Evolutionary conservation across 1,284 basidiomycete species (phyloP), one percentile per base, ranked within the genome.

Genomic region (Puccinia sorghi): DNA sequence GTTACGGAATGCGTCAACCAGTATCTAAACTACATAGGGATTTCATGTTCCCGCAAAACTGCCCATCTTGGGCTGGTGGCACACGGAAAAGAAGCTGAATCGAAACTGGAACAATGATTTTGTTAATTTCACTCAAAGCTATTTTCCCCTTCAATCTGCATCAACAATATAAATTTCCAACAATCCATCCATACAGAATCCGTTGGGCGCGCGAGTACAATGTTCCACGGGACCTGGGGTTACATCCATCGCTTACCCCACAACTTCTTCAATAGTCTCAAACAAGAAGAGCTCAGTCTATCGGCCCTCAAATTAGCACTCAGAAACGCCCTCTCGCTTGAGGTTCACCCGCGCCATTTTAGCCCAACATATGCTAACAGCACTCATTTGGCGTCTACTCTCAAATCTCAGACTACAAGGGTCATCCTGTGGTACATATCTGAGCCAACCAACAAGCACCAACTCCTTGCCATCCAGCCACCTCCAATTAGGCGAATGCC

Each of bases 161-260:
- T 74, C 4, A 43, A 74, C 43, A 74, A 74, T 22, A 52, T 74
- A 25, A 59, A 63, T 37, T 39, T 74, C 22, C 72, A 63, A 48
- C 54, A 74, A 37, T 63, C 46, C 32, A 64, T 63, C 61, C 72
- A 74, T 37, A 50, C 56, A 20, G 46, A 59, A 20, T 50, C 46
- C 8, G 39, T 74, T 20, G 57, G 48, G 27, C 17, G 27, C 13
- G 8, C 11, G 12, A 59, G 46, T 9, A 59, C 27, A 37, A 63
- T 74, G 59, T 74, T 74, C 37, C 72, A 74, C 32, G 57, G 57
- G 3, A 74, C 72, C 8, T 74, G 41, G 54, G 57, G 72, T 15
- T 50, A 63, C 32, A 56, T 72, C 25, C 71, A 57, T 39, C 43
- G 54, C 39, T 27, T 72, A 25, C 20, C 71, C 11, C n/a, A n/a